Evolutionary conservation across 768 basidiomycete genomes (phyloP).

Genomic region (Mycena rebaudengoi): DNA sequence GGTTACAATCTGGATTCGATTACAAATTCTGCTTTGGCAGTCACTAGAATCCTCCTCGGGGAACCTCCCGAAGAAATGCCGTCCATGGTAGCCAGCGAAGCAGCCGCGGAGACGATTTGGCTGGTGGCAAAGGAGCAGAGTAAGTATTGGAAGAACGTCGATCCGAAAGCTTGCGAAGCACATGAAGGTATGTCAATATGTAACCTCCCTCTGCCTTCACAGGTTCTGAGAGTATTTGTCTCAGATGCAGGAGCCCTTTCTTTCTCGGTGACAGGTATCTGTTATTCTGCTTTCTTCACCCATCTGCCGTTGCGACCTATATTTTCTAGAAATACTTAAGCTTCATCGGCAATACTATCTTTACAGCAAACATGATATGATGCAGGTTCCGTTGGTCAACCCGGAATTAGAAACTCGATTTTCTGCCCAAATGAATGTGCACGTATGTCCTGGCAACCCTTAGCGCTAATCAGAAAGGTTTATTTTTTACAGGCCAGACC

Average conservation of each 20-base stretch:
- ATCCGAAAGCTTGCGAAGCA: constrained; percentile 84
- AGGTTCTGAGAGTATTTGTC: constrained; percentile 5
- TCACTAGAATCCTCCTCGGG: constrained; percentile 88
- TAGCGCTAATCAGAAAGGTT: neutral
- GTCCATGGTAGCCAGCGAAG: constrained; percentile 77
- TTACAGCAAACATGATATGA: constrained; percentile 78
- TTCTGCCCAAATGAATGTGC: constrained; percentile 85
- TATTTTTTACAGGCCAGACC: constrained; percentile 62
- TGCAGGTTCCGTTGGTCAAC: constrained; percentile 80
- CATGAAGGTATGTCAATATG: constrained; percentile 71
- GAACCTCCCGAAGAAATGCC: constrained; percentile 82
- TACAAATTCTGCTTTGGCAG: constrained; percentile 86
- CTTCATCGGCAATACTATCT: constrained; percentile 88
- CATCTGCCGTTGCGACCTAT: no score
- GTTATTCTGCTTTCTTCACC: neutral
- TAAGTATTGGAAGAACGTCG: constrained; percentile 90
- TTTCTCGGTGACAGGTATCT: constrained; percentile 73
- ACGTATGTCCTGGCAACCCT: constrained; percentile 64
- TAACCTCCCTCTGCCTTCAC: neutral
- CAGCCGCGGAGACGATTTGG: constrained; percentile 90
- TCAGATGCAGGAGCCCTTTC: constrained; percentile 69
- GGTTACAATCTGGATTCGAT: constrained; percentile 95
- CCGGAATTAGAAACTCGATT: constrained; percentile 75
- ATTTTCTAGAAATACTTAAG: constrained; percentile 78
- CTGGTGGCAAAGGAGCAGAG: constrained; percentile 88